Evolutionary conservation across 2,329 filamentous ascomycete genomes (phyloP), one percentile per base, ranked within the genome.

Genomic region (Neonectria ditissima): DNA sequence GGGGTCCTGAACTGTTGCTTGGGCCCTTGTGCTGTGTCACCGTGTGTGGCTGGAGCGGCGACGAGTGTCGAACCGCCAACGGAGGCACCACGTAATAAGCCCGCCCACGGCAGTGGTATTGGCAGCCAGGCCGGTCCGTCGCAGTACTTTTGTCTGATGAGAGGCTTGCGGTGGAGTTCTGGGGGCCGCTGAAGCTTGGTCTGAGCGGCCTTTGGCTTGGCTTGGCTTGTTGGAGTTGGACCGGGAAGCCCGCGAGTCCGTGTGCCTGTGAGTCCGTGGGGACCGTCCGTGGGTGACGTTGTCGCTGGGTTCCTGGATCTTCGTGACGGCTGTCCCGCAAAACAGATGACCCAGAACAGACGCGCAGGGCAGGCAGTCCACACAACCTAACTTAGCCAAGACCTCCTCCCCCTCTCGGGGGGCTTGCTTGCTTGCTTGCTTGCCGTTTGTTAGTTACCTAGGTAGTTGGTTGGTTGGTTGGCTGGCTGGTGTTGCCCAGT

Each of bases 71-170:
- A 26, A 24, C 20, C 20, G 43, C 22, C 20, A 14, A 47, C 44
- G 28, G 47, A 28, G 5, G 6, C 10, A 50, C 28, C 47, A 30
- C 47, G 47, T 20, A 20, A 41, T 11, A 41, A 41, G 37, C 37
- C 37, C 37, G 20, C 47, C 43, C 44, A 51, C 59, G 59, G 52
- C 47, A 62, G 43, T 48, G 45, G 47, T 41, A 41, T n/a, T 41
- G 37, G 53, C 53, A 62, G 44, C 44, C 50, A 53, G 59, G 51
- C 55, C 52, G 52, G 43, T 55, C 47, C 14, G 41, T 60, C 58
- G 34, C 39, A 61, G 59, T 28, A 62, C 59, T 62, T 62, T 62
- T 62, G 59, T 62, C 59, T 62, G 53, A 62, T 62, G 59, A 57
- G 47, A 59, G 59, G 52, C 54, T 48, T 57, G 50, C 37, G 34